A percentile compares a stretch with the other conserved stretches of the same genome.
phyloP scores from a whole-genome alignment of 1,284 basidiomycete species.

The Rhizoctonia solani region DNA sequence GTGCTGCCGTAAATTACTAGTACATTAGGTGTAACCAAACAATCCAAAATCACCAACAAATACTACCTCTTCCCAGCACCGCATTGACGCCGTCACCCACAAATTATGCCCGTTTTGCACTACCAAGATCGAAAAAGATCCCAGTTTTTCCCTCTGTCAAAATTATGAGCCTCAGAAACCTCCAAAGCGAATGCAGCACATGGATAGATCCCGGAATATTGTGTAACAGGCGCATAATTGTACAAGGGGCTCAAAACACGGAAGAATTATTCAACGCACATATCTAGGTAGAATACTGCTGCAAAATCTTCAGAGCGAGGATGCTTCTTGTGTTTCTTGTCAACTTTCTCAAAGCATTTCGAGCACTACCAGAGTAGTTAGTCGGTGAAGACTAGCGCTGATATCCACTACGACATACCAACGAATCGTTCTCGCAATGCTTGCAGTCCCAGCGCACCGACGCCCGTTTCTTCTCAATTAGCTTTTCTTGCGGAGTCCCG shows the following conservation, averaged over 20 bases:
- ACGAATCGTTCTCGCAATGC: conserved; percentile 11
- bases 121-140: conserved; percentile 33
- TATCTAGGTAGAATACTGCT: conserved; percentile 25
- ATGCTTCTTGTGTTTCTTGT: conserved; percentile 33
- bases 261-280: too few species aligned
- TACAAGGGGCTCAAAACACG: too few species aligned
- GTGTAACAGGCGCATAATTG: not conserved
- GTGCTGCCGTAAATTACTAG: too few species aligned
- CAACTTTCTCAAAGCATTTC: conserved; percentile 32
- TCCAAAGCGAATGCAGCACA: not conserved
- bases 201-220: not conserved
- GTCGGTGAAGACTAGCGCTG: not conserved
- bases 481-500: conserved; percentile 1
- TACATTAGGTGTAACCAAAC: not conserved
- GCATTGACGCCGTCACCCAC: conserved; percentile 3
- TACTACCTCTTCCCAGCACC: not conserved
- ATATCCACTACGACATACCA: not conserved
- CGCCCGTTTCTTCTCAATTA: conserved; percentile 29
- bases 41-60: not conserved
- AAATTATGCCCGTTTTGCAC: not conserved
- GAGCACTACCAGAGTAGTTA: not conserved
- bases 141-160: conserved; percentile 23
- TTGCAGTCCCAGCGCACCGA: conserved; percentile 24
- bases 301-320: conserved; percentile 24
- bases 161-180: conserved; percentile 16